Evolutionary conservation across 1,284 basidiomycete genomes (phyloP).

Genomic region (Cerioporus squamosus): DNA sequence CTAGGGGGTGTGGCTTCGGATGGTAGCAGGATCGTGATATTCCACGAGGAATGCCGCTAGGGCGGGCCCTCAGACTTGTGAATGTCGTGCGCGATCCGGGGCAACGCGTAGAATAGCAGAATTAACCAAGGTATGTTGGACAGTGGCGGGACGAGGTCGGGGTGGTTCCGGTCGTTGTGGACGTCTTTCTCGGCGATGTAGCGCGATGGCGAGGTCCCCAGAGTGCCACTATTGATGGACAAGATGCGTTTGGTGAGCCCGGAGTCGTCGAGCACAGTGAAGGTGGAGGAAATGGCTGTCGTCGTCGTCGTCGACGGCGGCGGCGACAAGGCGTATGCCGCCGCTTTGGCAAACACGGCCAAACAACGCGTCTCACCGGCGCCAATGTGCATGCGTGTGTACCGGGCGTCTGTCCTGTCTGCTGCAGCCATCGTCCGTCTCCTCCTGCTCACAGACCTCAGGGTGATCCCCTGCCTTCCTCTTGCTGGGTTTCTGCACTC

Average conservation of each 20-base stretch:
- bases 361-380: constrained; percentile 26
- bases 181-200: background rate
- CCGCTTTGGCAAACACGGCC: constrained; percentile 16
- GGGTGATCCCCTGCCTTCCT: background rate
- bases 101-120: background rate
- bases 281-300: constrained; percentile 17
- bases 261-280: background rate
- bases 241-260: no score
- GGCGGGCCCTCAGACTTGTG: constrained; percentile 8
- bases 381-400: background rate
- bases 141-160: background rate
- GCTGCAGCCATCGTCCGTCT: background rate
- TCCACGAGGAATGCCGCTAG: constrained; percentile 7
- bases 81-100: constrained; percentile 1
- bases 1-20: constrained; percentile 4
- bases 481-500: background rate
- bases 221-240: no score
- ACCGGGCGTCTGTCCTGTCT: background rate
- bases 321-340: constrained; percentile 26
- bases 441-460: no score
- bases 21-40: background rate
- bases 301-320: constrained; percentile 34
- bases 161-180: constrained; percentile 2
- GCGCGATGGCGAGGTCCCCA: background rate
- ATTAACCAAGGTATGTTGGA: background rate